Conservation (phyloP, 2,329 filamentous ascomycete species). For the Penicillium rolfsii region DNA sequence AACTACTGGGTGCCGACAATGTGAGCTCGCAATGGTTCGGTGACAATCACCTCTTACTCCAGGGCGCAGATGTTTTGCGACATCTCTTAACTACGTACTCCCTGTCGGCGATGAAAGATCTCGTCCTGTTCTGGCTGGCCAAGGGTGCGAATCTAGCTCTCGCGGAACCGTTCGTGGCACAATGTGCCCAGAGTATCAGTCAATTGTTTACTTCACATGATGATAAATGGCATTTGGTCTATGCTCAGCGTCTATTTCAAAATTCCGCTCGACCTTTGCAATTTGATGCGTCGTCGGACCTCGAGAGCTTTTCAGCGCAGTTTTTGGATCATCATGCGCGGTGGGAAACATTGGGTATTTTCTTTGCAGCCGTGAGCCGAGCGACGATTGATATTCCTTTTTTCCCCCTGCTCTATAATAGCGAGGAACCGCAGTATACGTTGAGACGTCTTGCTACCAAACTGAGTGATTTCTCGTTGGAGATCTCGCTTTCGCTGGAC, state of each 20-base stretch:
- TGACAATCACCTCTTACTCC: slow-evolving; percentile 30
- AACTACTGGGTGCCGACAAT: slow-evolving; percentile 12
- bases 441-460: slow-evolving; percentile 33
- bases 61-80: slow-evolving; percentile 32
- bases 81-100: slow-evolving; percentile 27
- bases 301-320: slow-evolving; percentile 28
- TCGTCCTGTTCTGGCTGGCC: slow-evolving; percentile 31
- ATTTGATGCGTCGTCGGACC: slow-evolving; percentile 19
- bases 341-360: slow-evolving; percentile 47
- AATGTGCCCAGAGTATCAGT: slow-evolving; percentile 29
- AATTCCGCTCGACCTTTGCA: slow-evolving; percentile 28
- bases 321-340: slow-evolving; percentile 35
- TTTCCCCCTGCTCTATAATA: slow-evolving; percentile 36
- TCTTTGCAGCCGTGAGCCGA: slow-evolving; percentile 41
- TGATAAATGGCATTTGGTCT: slow-evolving; percentile 30
- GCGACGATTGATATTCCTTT: slow-evolving; percentile 40
- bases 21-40: slow-evolving; percentile 21
- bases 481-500: slow-evolving; percentile 39
- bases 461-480: slow-evolving; percentile 42
- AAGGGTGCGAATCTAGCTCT: slow-evolving; percentile 33
- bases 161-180: slow-evolving; percentile 30
- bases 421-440: slow-evolving; percentile 30
- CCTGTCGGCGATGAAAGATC: slow-evolving; percentile 30
- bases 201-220: slow-evolving; percentile 30
- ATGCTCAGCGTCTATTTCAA: slow-evolving; percentile 27